phyloP scores from a whole-genome alignment of 805 yeast species.

The Candida pseudofarinosa region DNA sequence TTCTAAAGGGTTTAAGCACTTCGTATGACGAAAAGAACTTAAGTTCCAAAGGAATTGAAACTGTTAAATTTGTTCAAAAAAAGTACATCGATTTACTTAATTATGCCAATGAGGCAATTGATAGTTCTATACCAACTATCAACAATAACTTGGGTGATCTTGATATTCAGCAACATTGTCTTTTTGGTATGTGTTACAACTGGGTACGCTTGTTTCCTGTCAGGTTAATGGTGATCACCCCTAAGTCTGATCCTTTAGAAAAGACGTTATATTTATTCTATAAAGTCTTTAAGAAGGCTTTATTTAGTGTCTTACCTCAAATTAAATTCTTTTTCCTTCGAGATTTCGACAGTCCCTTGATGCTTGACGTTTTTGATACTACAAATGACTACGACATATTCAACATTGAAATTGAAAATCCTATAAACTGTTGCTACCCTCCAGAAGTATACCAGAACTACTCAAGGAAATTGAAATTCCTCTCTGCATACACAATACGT shows the following conservation, averaged over 20 bases:
- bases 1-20: conserved; percentile 2
- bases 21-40: background rate
- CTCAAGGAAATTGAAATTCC: conserved; percentile 14
- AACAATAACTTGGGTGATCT: conserved; percentile 19
- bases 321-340: conserved; percentile 36
- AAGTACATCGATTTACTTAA: conserved; percentile 20
- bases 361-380: conserved; percentile 29
- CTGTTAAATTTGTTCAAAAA: conserved; percentile 14
- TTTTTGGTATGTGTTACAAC: conserved; percentile 29
- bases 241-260: conserved; percentile 26
- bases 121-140: conserved; percentile 24
- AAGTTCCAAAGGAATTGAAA: conserved; percentile 4
- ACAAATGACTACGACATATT: conserved; percentile 22
- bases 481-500: conserved; percentile 29
- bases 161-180: conserved; percentile 26
- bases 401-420: conserved; percentile 15
- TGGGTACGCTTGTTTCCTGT: conserved; percentile 36
- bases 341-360: conserved; percentile 39
- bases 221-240: conserved; percentile 19
- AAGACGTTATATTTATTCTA: conserved; percentile 29
- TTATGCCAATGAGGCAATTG: conserved; percentile 21
- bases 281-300: conserved; percentile 28
- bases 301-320: conserved; percentile 36
- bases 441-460: conserved; percentile 11
- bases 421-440: conserved; percentile 10